Conservation (phyloP, 768 basidiomycete species). For the Leccinum aurantiacum region DNA sequence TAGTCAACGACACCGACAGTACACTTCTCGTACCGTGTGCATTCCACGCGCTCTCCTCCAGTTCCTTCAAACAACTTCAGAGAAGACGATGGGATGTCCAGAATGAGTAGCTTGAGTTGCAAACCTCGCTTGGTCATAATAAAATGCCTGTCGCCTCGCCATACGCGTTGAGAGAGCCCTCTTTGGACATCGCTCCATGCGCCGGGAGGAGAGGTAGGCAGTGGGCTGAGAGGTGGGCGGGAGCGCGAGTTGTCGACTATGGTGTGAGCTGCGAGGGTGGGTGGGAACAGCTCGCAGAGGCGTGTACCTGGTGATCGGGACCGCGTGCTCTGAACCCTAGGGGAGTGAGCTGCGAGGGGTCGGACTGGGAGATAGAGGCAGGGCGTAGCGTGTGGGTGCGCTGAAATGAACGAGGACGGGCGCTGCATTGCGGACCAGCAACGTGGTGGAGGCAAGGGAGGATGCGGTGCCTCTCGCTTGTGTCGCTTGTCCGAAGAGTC, state of each 20-base stretch:
- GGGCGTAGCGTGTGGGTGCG: neutral
- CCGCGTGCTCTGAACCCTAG: neutral
- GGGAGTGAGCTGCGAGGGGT: neutral
- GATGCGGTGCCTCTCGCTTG: neutral
- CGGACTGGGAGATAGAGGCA: neutral
- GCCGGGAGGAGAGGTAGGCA: neutral
- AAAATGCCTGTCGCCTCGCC: constrained; percentile 31
- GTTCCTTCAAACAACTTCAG: constrained; percentile 20
- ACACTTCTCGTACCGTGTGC: constrained; percentile 20
- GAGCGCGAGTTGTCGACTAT: no score
- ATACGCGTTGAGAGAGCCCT: neutral
- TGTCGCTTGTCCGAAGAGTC: neutral
- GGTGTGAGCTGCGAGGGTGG: neutral
- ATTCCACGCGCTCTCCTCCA: constrained; percentile 10
- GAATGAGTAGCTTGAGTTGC: constrained; percentile 25
- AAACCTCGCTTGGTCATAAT: constrained; percentile 35
- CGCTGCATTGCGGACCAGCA: neutral
- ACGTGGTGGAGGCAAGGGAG: neutral
- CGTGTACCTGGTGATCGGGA: neutral
- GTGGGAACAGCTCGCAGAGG: neutral
- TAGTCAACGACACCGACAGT: constrained; percentile 31
- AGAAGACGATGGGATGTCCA: constrained; percentile 21
- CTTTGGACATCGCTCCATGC: neutral
- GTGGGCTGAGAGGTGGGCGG: no score
- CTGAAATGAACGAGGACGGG: neutral